phyloP scores from a whole-genome alignment of 2,329 filamentous ascomycete species.

The Ophiostoma himal-ulmi region DNA sequence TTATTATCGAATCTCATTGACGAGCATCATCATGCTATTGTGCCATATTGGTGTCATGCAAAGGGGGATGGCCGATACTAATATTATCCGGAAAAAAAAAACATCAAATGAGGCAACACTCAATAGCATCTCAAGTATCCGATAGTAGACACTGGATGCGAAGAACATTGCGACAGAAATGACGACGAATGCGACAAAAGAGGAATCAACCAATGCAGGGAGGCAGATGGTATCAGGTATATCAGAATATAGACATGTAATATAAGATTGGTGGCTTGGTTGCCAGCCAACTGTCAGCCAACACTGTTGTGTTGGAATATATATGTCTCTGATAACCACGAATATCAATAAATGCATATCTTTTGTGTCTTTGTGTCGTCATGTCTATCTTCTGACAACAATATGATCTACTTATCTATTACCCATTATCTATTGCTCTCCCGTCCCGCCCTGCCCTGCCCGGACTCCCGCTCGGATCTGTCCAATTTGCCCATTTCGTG shows the following conservation, averaged over 20 bases:
- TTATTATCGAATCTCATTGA: too few relatives aligned
- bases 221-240: not conserved
- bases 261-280: slow-evolving; percentile 6
- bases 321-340: not conserved
- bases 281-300: not conserved
- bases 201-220: not conserved
- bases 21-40: not conserved
- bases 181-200: not conserved
- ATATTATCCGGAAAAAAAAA: too few relatives aligned
- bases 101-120: too few relatives aligned
- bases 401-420: not conserved
- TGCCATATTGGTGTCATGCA: too few relatives aligned
- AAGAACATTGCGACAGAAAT: not conserved
- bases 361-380: not conserved
- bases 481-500: not conserved
- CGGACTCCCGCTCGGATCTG: not conserved
- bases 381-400: not conserved
- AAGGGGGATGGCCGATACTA: too few relatives aligned
- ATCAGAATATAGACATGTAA: not conserved
- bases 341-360: not conserved
- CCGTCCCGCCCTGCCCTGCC: slow-evolving; percentile 5
- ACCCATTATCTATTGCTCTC: not conserved
- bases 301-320: not conserved
- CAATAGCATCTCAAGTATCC: not conserved
- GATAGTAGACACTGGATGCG: not conserved